Base-by-base conservation (phyloP, 495 filamentous ascomycete species). In the Emericellopsis terricola region DNA sequence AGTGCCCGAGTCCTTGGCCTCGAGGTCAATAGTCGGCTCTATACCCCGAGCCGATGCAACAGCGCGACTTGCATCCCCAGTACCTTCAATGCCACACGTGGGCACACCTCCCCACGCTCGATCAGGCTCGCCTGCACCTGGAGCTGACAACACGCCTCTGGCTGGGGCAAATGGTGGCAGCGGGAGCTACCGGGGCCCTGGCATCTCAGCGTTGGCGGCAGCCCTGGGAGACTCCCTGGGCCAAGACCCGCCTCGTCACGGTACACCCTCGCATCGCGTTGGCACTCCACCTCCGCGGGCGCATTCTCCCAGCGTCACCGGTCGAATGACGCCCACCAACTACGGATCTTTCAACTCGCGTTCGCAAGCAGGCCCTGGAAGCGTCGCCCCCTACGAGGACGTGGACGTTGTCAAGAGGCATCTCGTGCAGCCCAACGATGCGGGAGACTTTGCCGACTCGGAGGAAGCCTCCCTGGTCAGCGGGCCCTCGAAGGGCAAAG, bases 391-490 rank as follows among this genome's bases (percentile, higher is more conserved):
- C 8, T 73, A 66, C 42, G 83, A 92, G 50, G 77, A 91, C 35
- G 75, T 76, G 4, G 79, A 84, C 46, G 73, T 92, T 15, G 63
- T 92, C 29, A 81, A 68, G 53, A 62, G 83, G 40, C 83, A 92
- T 60, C 50, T 92, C 31, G 83, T 92, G 4, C 73, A 73, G 37
- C 69, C 76, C 13, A 60, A 64, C 14, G 66, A 75, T 36, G 39
- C 45, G 1, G 18, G 32, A 2, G 20, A 21, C 8, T 17, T 28
- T 23, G 39, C 41, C 16, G n/a, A n/a, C n/a, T 49, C 48, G 31
- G 54, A 57, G 14, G 51, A 53, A 9, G 45, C 55, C 9, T 24
- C 19, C 1, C 19, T 24, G 13, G 17, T 23, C 13, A 26, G 23
- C 11, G 23, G 23, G 23, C 23, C 23, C 6, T 15, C 18, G n/a